Evolutionary conservation across 306 rosid species (phyloP), one percentile per base, ranked within the genome.

Genomic region (Trifolium subterraneum): DNA sequence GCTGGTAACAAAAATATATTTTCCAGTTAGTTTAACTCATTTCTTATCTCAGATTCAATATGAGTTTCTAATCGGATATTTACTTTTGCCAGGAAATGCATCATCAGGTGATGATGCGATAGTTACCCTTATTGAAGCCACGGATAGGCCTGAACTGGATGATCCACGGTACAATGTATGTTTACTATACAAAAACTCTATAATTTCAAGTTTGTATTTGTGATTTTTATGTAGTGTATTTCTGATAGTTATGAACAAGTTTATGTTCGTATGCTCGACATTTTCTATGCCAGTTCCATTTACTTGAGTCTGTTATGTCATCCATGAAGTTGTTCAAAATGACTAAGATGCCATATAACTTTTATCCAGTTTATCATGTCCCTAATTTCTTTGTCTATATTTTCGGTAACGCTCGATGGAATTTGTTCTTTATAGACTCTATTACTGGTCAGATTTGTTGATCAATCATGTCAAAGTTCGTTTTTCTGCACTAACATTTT

Each of bases 131-230:
- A 54, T 39, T 42, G 86, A 47, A 78, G 74, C 47, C 73, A 33
- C 41, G 14, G 72, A 72, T 68, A 59, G 54, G 70, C 76, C 64
- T 62, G 69, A 33, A 70, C 18, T 44, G 63, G 78, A 73, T 45
- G 66, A 33, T 70, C 70, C 42, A 7, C 50, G 15, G 63, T 78
- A 79, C 64, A 75, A 76, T 82, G 90, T 90, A 85, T 82, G 95
- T 78, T 66, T 71, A 76, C 60, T 64, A 18, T 41, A 55, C 14
- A 31, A 64, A 22, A 52, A 4, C 35, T 22, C 45, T n/a, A n/a
- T 38, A 58, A 19, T 41, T 71, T 41, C 39, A 12, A 39, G 63
- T 67, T 78, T 50, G 5, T 51, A 29, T 39, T 36, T 27, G 59
- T 2, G 31, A 70, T 51, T 52, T 23, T 52, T 22, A 8, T 47